Evolutionary conservation across 2,329 filamentous ascomycete species (phyloP), one percentile per base, ranked within the genome.

Genomic region (Drechslerella coelobrocha): DNA sequence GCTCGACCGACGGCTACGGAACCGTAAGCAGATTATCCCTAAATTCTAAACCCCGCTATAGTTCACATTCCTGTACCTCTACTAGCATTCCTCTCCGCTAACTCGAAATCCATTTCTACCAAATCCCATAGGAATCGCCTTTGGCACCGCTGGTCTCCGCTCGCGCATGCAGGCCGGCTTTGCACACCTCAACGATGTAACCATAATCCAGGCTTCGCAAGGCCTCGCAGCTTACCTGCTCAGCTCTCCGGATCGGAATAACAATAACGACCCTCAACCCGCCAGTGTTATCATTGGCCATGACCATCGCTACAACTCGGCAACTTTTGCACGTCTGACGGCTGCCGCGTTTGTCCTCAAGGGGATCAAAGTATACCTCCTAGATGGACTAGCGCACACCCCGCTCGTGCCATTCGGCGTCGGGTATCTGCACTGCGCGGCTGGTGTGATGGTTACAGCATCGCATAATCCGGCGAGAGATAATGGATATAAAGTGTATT

Each of bases 401-500:
- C 86, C 86, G 1, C 79, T 87, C 54, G 85, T 88, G 6, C 84
- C 86, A 0, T 88, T 87, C 76, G 83, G 83, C 2, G 83, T 88
- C 29, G 80, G 79, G 5, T 77, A 82, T 60, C 79, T 85, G 60
- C 23, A 34, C 4, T 84, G 85, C 29, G 82, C 80, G 2, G 86
- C 84, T 45, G 86, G 86, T 19, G 80, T 88, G 27, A 88, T 88
- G 85, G 82, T 88, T 37, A 88, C 86, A 12, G 86, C 86, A 29
- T 87, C 84, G 75, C 73, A 76, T 72, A 88, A 88, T 73, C 85
- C 86, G 12, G 83, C 84, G 48, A 80, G 83, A 73, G 85, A 88
- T 76, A 88, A 88, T 75, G 86, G 86, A 19, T 88, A 88, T 78
- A 88, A 88, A 78, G 86, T 88, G 76, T 88, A 88, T 78, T 87